Evolutionary conservation across 2,329 filamentous ascomycete species (phyloP).

Genomic region (Alternaria triticina): DNA sequence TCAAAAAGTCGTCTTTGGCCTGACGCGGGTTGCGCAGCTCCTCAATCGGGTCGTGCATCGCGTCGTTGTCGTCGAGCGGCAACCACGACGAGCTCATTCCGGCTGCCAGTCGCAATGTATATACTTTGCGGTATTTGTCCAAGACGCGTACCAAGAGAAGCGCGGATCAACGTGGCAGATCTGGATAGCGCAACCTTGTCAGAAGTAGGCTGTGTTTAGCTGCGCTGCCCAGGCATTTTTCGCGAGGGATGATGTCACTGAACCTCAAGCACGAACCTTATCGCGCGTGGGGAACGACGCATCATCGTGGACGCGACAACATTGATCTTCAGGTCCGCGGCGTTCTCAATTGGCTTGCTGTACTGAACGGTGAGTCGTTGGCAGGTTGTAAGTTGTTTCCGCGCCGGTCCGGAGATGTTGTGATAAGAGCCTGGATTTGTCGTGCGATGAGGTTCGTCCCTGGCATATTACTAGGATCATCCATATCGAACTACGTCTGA

Average conservation of each 20-base stretch:
- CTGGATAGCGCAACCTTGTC: neutral
- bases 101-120: neutral
- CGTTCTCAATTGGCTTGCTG: neutral
- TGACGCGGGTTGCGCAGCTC: constrained; percentile 23
- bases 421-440: neutral
- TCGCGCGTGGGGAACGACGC: neutral
- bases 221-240: neutral
- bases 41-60: constrained; percentile 25
- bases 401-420: neutral
- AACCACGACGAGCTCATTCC: constrained; percentile 10
- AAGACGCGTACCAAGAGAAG: neutral
- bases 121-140: neutral
- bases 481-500: neutral
- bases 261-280: neutral
- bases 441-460: neutral
- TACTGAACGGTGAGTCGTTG: neutral
- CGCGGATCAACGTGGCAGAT: neutral
- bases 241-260: constrained; percentile 7
- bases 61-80: constrained; percentile 8
- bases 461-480: neutral
- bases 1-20: constrained; percentile 24
- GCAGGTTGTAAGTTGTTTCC: neutral
- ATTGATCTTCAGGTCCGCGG: neutral
- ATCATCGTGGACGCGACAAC: neutral
- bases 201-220: constrained; percentile 1